A percentile compares a stretch with the other conserved stretches of the same genome.
Conservation (phyloP, 2,329 filamentous ascomycete genomes). For the Colletotrichum orchidophilum region DNA sequence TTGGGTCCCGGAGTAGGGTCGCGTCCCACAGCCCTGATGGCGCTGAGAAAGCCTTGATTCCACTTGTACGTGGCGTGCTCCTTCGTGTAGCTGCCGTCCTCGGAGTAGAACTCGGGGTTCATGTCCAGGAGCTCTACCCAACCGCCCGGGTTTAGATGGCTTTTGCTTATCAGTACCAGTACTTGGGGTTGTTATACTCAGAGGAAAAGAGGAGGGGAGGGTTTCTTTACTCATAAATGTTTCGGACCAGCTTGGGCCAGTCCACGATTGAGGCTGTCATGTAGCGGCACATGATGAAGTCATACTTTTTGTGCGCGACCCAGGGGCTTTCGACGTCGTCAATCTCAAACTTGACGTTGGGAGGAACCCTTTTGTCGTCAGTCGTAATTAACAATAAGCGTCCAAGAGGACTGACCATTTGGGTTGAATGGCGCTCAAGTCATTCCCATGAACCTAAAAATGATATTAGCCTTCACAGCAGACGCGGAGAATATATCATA, state of each 20-base stretch:
- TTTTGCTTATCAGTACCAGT: constrained; percentile 12
- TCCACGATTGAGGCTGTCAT: not conserved
- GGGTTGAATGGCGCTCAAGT: not conserved
- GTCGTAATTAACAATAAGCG: not conserved
- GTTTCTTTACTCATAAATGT: not conserved
- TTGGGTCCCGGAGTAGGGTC: constrained; percentile 42
- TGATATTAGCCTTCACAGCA: not conserved
- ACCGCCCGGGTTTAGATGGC: constrained; percentile 47
- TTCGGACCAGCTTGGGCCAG: not conserved
- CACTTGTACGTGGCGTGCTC: constrained; percentile 27
- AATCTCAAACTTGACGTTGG: not conserved
- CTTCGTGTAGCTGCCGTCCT: constrained; percentile 35
- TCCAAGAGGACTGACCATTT: not conserved
- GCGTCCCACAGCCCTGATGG: constrained; percentile 37
- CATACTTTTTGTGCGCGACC: constrained; percentile 46
- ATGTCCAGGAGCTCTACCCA: constrained; percentile 41
- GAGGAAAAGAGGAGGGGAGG: not conserved
- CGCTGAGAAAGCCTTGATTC: constrained; percentile 33
- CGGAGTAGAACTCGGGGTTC: constrained; percentile 34
- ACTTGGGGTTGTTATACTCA: too few species aligned
- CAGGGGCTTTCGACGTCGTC: constrained; percentile 60
- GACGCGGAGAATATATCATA: not conserved
- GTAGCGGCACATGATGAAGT: constrained; percentile 41
- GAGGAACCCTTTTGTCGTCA: not conserved
- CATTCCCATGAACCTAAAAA: not conserved